Evolutionary conservation across 2,329 filamentous ascomycete species (phyloP), one percentile per base, ranked within the genome.

Genomic region (Phyllosticta citribraziliensis): DNA sequence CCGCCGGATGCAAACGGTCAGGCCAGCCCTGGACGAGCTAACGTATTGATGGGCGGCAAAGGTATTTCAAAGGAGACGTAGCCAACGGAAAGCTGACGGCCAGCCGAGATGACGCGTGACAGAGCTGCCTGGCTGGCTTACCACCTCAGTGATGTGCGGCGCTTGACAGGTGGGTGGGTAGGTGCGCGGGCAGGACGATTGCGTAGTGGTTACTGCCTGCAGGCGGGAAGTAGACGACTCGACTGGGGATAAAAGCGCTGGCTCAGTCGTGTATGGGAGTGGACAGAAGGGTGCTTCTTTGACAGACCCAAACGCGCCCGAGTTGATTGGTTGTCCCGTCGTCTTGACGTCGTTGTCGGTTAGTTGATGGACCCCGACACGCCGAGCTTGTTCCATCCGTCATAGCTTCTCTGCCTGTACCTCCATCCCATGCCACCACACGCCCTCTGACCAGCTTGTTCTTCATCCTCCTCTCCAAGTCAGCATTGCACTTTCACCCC

Each of bases 381-480:
- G 53, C 57, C 52, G 57, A 61, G 55, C 59, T 61, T 55, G 54
- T 24, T n/a, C 59, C 54, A 59, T 54, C 52, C 55, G 55, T 56
- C 59, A 60, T 60, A 60, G 57, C 57, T 60, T 60, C 57, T 50
- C 40, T 17, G 40, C 14, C 25, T 54, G 52, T 47, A 55, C 57
- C 57, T 60, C 57, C 57, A 53, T 53, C 57, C 57, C 40, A 47
- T 47, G n/a, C 17, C 17, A n/a, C 40, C 17, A 47, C 5, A 30
- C 27, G 9, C 9, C 27, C 27, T n/a, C 40, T 47, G 40, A 47
- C 40, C 40, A 6, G 40, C 27, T 47, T 47, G 14, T 47, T n/a
- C 40, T n/a, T 47, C 40, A 17, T n/a, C 40, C 17, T n/a, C 14
- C 40, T 47, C 40, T n/a, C n/a, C 40, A n/a, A 47, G 40, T n/a